phyloP scores from a whole-genome alignment of 129 eudicot species.

The Saposhnikovia divaricata region DNA sequence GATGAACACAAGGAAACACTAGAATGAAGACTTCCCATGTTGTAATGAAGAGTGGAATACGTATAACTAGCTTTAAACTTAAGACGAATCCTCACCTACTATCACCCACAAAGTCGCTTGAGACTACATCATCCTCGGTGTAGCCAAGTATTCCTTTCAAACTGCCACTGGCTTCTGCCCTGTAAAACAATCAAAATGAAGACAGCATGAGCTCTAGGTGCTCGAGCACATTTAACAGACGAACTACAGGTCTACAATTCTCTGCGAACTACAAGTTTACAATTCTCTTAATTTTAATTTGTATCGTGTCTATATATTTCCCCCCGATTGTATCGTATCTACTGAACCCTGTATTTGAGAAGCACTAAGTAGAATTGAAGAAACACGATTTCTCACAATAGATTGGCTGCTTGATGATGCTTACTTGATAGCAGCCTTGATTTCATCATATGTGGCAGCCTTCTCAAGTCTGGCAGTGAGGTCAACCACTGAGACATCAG shows the following conservation, averaged over 20 bases:
- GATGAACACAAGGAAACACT: neutral
- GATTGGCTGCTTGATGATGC: neutral
- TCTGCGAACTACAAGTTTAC: neutral
- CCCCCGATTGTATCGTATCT: neutral
- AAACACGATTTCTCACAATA: neutral
- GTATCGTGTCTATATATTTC: neutral
- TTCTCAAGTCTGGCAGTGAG: constrained; percentile 34
- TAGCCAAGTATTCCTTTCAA: constrained; percentile 21
- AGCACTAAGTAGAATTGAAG: neutral
- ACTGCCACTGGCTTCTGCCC: constrained; percentile 13
- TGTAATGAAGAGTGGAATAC: neutral
- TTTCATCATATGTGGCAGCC: constrained; percentile 24
- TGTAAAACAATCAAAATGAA: neutral
- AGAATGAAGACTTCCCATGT: neutral
- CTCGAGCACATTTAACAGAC: neutral
- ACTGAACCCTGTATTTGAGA: neutral
- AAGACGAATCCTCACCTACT: constrained; percentile 5
- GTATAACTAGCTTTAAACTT: neutral
- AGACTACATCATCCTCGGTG: constrained; percentile 20
- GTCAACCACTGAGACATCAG: constrained; percentile 37
- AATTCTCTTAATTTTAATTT: neutral
- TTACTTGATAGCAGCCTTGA: constrained; percentile 37
- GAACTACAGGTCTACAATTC: neutral
- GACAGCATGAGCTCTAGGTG: neutral
- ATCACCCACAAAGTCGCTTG: constrained; percentile 14